Conservation (phyloP, 2,329 filamentous ascomycete genomes). For the Penicillium freii region DNA sequence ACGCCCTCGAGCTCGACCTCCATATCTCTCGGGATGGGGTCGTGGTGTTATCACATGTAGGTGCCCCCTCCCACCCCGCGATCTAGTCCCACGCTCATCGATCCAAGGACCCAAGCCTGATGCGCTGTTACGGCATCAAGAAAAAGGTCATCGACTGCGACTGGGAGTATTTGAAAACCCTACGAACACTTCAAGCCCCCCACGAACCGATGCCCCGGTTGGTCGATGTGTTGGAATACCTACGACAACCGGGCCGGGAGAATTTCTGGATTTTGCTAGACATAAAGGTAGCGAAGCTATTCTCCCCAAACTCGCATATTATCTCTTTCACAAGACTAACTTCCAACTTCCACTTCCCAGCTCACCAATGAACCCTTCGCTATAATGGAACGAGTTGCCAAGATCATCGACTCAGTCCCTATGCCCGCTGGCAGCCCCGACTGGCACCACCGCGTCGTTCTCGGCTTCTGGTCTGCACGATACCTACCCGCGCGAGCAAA, state of each 20-base stretch:
- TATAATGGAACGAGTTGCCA: constrained; percentile 67
- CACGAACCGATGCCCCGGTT: constrained; percentile 71
- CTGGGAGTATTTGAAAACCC: constrained; percentile 68
- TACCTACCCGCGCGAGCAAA: constrained; percentile 64
- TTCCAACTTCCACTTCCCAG: constrained; percentile 8
- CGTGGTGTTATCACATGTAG: constrained; percentile 79
- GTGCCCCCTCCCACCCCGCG: constrained; percentile 15
- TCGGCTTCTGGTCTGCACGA: constrained; percentile 78
- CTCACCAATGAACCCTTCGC: constrained; percentile 53
- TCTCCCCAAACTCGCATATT: no score
- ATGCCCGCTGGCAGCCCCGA: constrained; percentile 40
- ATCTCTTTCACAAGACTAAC: background rate
- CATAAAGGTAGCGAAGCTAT: constrained; percentile 64
- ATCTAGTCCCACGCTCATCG: constrained; percentile 4
- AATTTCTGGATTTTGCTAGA: constrained; percentile 80
- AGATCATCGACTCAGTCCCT: constrained; percentile 58
- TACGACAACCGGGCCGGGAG: constrained; percentile 63
- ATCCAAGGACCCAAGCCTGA: constrained; percentile 68
- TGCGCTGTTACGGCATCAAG: constrained; percentile 76
- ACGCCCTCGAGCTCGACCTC: constrained; percentile 85
- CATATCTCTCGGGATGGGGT: constrained; percentile 80
- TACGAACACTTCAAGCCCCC: constrained; percentile 67
- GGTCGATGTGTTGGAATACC: constrained; percentile 68
- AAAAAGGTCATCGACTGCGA: constrained; percentile 71
- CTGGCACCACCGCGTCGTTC: constrained; percentile 71